Conservation (phyloP, 805 yeast species). For the Lipomyces mesembrius region DNA sequence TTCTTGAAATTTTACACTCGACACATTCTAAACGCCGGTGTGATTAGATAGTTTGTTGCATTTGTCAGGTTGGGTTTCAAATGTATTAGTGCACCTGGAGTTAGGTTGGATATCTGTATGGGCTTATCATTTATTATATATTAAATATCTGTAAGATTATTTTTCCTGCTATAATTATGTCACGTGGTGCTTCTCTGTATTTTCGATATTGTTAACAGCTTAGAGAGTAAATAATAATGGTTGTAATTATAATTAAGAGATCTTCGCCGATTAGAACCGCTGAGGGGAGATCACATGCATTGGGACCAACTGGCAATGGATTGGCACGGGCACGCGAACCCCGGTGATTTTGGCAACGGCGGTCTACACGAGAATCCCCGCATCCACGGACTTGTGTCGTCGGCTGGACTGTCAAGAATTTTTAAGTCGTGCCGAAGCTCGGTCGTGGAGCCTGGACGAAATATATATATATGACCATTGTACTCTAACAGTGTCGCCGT, state of each 20-base stretch:
- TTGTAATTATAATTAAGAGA: background rate
- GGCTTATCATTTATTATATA: background rate
- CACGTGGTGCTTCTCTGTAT: background rate
- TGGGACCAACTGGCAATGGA: background rate
- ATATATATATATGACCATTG: background rate
- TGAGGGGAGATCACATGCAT: background rate
- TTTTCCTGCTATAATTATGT: background rate
- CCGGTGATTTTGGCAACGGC: too few species aligned
- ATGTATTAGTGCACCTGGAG: background rate
- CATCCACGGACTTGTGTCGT: background rate
- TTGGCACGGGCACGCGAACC: background rate
- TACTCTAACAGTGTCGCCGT: background rate
- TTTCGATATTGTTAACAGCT: background rate
- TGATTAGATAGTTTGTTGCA: background rate
- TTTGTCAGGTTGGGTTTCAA: background rate
- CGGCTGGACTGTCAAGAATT: background rate
- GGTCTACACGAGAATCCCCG: background rate
- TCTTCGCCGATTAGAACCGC: too few species aligned
- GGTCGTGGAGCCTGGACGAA: background rate
- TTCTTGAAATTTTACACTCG: background rate
- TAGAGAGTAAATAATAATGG: background rate
- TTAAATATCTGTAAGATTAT: too few species aligned
- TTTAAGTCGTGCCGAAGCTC: background rate
- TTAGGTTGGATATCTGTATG: background rate
- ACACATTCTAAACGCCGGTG: background rate